phyloP scores from a whole-genome alignment of 805 yeast genomes.

The Danielia oregonensis region DNA sequence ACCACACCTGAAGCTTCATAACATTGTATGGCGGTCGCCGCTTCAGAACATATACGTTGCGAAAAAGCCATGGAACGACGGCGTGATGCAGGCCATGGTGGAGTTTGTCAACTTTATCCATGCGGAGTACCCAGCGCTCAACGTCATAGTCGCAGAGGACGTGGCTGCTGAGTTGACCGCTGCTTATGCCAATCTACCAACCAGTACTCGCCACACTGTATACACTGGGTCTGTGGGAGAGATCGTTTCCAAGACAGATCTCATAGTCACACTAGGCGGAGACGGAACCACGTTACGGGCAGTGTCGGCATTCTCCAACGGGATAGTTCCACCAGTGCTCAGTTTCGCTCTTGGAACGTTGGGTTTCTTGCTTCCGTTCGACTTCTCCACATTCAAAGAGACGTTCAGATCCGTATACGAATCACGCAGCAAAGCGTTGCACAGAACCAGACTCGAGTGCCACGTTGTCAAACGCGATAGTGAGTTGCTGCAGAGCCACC shows the following conservation, averaged over 20 bases:
- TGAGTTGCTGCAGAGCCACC: constrained; percentile 3
- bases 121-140: constrained; percentile 61
- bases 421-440: constrained; percentile 67
- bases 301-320: constrained; percentile 69
- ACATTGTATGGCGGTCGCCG: constrained; percentile 67
- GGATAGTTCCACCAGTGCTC: constrained; percentile 81
- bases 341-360: constrained; percentile 88
- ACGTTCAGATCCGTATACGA: constrained; percentile 66
- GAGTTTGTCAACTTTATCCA: constrained; percentile 61
- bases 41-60: constrained; percentile 73
- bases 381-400: constrained; percentile 54
- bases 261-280: constrained; percentile 89
- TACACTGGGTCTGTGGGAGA: constrained; percentile 58
- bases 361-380: constrained; percentile 87
- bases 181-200: constrained; percentile 5
- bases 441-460: constrained; percentile 77
- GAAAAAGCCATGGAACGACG: constrained; percentile 76
- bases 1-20: constrained; percentile 58
- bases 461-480: constrained; percentile 44
- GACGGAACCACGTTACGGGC: constrained; percentile 91
- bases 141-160: constrained; percentile 72
- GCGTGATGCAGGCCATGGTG: constrained; percentile 63
- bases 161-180: constrained; percentile 65
- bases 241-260: constrained; percentile 65
- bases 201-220: constrained; percentile 19